A percentile compares a stretch with the other conserved stretches of the same genome.
phyloP scores from a whole-genome alignment of 2,329 filamentous ascomycete genomes.

The Aplosporella prunicola region DNA sequence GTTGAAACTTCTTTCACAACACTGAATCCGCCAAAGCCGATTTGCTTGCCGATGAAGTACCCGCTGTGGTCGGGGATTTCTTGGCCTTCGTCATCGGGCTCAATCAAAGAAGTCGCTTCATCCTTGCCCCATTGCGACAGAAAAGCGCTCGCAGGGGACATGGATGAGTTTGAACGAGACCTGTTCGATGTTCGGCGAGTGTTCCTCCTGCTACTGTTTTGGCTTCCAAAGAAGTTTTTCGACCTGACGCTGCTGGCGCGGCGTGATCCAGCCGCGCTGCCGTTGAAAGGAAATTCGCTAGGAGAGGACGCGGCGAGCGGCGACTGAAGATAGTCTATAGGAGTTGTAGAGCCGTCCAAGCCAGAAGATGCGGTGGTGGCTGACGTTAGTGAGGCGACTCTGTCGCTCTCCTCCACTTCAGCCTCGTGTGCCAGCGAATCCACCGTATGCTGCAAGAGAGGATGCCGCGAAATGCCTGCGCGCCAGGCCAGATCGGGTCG shows the following conservation, averaged over 20 bases:
- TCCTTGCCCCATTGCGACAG: slow-evolving; percentile 42
- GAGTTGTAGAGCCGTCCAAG: slow-evolving; percentile 30
- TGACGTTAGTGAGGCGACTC: slow-evolving; percentile 33
- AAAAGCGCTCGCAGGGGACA: slow-evolving; percentile 50
- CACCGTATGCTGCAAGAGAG: slow-evolving; percentile 27
- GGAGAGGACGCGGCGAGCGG: slow-evolving; percentile 26
- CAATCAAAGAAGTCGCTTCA: slow-evolving; percentile 26
- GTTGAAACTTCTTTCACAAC: slow-evolving; percentile 58
- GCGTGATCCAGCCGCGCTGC: slow-evolving; percentile 15
- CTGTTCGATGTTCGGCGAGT: slow-evolving; percentile 36
- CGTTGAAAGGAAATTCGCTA: slow-evolving; percentile 24
- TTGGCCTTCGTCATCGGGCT: slow-evolving; percentile 55
- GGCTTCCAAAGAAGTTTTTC: slow-evolving; percentile 17
- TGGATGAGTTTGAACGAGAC: slow-evolving; percentile 42
- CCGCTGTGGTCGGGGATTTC: slow-evolving; percentile 51
- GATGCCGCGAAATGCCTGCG: slow-evolving; percentile 22
- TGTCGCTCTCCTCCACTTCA: slow-evolving; percentile 19
- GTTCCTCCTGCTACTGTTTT: slow-evolving; percentile 24
- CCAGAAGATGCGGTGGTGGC: slow-evolving; percentile 31
- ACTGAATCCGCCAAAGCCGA: slow-evolving; percentile 58
- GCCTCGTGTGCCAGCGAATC: slow-evolving; percentile 14
- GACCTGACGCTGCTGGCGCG: slow-evolving; percentile 25
- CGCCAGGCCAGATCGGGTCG: slow-evolving; percentile 16
- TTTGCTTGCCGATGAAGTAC: slow-evolving; percentile 58
- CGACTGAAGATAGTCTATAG: slow-evolving; percentile 23